Base-by-base conservation (phyloP, 148 eudicot species). In the Rheum nobile region DNA sequence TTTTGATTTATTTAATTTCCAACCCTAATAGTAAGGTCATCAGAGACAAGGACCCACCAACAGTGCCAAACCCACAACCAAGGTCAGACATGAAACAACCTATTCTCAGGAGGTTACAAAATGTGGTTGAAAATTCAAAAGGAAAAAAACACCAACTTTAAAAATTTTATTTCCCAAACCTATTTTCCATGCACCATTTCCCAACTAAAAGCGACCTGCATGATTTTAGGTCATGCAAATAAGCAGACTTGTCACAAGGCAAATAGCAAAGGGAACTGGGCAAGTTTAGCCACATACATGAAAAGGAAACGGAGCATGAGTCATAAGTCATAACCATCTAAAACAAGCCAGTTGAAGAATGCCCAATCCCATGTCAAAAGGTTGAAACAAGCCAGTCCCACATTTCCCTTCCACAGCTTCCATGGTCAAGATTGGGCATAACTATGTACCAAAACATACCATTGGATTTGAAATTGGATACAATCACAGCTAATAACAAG, bases 241-340 rank as follows among this genome's bases (percentile, higher is more conserved):
- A 29, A 59, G 35, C 29, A 24, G 63, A 10, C 14, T 54, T 54
- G 67, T 12, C 1, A 13, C 2, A 11, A 29, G 16, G 34, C 35
- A 63, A 34, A 65, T 65, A 0, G 4, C 3, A 34, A 65, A 32
- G 41, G 10, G 11, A 65, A 65, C 21, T 65, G 22, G 70, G 32
- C 39, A 14, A 63, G 70, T 65, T 65, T 65, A 65, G 70, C 70
- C 70, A 65, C 39, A 65, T 65, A 65, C 70, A 65, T 65, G 6
- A 31, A 50, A 50, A 55, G 59, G 17, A 11, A 46, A 16, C 10
- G 19, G 21, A 21, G 29, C 11, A 55, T 21, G 31, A 55, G 63
- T 48, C 34, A 57, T 57, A 3, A 54, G 63, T 24, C 29, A 22
- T 3, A 54, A 24, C 63, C 63, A 55, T 22, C n/a, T 9, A 22